Evolutionary conservation across 805 yeast genomes (phyloP), one percentile per base, ranked within the genome.

Genomic region (Millerozyma acaciae): DNA sequence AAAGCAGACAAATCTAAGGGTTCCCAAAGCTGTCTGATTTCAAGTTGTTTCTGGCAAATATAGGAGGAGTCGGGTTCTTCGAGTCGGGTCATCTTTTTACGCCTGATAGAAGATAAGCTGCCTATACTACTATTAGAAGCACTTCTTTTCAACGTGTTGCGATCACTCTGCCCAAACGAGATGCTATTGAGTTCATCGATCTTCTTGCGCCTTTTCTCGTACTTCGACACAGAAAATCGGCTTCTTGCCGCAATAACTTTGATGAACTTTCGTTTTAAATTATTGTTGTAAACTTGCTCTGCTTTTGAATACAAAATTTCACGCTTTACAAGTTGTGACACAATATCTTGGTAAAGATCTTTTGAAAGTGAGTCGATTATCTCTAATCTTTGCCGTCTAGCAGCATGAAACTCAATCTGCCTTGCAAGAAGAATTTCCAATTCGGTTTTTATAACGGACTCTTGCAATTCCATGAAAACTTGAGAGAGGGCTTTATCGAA

Each of bases 301-400:
- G 93, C 83, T 28, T 58, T 54, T 2, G 62, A 50, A 18, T 70
- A 70, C 26, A 70, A 46, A 0, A 63, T 54, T 3, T 59, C 51
- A 23, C 70, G 53, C 45, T 67, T 76, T 0, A 75, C 49, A 23
- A 72, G 62, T 42, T 83, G 89, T 27, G 73, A 67, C 26, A 84
- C 47, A 44, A 84, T 80, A 0, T 89, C 84, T 12, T 54, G 48
- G 40, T 62, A 81, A 1, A 84, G 50, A 25, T 78, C 84, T 1
- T 53, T 46, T 1, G 79, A 49, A n/a, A 80, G 55, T 0, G 55
- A 37, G 0, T 64, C 50, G 2, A 77, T 51, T 1, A 65, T 33
- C 6, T 38, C 19, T 12, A 21, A 35, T 16, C 54, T 40, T 38
- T 51, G 60, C 28, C 39, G 42, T 32, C 35, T 32, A 8, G 45